phyloP scores from a whole-genome alignment of 495 filamentous ascomycete species.

The Penicillium mononematosum region DNA sequence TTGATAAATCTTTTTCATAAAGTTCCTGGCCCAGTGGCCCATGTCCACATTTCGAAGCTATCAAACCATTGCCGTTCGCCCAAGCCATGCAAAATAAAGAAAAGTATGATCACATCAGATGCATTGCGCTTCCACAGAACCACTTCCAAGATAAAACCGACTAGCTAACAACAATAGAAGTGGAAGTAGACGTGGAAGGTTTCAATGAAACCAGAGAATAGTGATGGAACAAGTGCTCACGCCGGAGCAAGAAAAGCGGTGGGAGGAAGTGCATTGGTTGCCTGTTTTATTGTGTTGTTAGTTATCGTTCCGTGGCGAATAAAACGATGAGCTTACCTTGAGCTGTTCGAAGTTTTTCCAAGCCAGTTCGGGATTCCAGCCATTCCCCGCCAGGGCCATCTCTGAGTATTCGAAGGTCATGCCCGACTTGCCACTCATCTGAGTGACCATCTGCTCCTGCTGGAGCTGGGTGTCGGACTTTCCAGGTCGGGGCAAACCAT shows the following conservation, averaged over 20 bases:
- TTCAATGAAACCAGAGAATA: neutral
- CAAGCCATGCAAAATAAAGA: constrained; percentile 38
- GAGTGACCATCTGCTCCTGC: constrained; percentile 61
- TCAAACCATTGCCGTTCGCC: constrained; percentile 36
- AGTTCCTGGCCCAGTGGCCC: constrained; percentile 25
- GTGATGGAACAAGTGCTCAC: constrained; percentile 1
- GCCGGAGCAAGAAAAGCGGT: constrained; percentile 38
- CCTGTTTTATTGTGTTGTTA: constrained; percentile 25
- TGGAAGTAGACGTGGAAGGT: neutral
- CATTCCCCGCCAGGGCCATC: constrained; percentile 66
- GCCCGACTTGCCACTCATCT: constrained; percentile 64
- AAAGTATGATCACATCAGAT: constrained; percentile 17
- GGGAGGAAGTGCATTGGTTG: constrained; percentile 40
- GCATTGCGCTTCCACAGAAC: constrained; percentile 11
- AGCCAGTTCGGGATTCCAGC: constrained; percentile 72
- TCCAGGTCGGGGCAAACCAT: constrained; percentile 41
- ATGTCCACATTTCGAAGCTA: constrained; percentile 24
- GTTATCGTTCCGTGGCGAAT: neutral
- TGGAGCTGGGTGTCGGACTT: constrained; percentile 47
- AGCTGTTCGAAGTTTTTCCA: constrained; percentile 62
- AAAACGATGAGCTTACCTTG: constrained; percentile 34
- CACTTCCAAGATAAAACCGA: neutral
- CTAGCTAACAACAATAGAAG: constrained; percentile 9
- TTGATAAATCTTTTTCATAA: constrained; percentile 19
- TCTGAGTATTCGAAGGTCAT: constrained; percentile 72